Evolutionary conservation across 2,329 filamentous ascomycete species (phyloP).

Genomic region (Trichoderma guizhouense): DNA sequence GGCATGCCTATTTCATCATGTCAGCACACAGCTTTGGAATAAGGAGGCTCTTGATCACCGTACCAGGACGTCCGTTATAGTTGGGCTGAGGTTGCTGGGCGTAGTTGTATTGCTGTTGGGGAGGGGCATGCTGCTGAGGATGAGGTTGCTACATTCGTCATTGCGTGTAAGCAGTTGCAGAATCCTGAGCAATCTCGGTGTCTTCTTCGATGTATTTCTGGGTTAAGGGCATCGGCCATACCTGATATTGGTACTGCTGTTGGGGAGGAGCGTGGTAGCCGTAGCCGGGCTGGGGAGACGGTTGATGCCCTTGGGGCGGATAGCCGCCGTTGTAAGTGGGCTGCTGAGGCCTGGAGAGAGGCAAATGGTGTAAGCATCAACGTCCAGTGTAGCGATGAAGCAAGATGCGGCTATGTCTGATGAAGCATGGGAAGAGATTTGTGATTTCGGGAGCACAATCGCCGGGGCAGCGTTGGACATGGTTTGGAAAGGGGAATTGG

Average conservation of each 20-base stretch:
- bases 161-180: not conserved
- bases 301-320: slow-evolving; percentile 44
- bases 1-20: slow-evolving; percentile 21
- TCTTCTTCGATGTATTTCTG: not conserved
- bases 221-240: slow-evolving; percentile 19
- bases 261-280: slow-evolving; percentile 42
- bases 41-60: not conserved
- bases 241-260: slow-evolving; percentile 42
- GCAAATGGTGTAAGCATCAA: not conserved
- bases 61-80: slow-evolving; percentile 47
- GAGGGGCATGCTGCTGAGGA: slow-evolving; percentile 27
- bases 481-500: slow-evolving; percentile 26
- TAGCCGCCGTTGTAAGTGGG: slow-evolving; percentile 46
- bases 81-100: slow-evolving; percentile 39
- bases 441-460: not conserved
- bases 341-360: slow-evolving; percentile 31
- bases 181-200: not conserved
- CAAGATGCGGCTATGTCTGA: not conserved
- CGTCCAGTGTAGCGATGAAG: not conserved
- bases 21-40: slow-evolving; percentile 11
- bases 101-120: slow-evolving; percentile 34
- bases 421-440: not conserved
- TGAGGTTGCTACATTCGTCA: slow-evolving; percentile 24
- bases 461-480: not conserved
- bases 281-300: slow-evolving; percentile 48